phyloP scores from a whole-genome alignment of 306 rosid species.

The Quercus aquifolioides region DNA sequence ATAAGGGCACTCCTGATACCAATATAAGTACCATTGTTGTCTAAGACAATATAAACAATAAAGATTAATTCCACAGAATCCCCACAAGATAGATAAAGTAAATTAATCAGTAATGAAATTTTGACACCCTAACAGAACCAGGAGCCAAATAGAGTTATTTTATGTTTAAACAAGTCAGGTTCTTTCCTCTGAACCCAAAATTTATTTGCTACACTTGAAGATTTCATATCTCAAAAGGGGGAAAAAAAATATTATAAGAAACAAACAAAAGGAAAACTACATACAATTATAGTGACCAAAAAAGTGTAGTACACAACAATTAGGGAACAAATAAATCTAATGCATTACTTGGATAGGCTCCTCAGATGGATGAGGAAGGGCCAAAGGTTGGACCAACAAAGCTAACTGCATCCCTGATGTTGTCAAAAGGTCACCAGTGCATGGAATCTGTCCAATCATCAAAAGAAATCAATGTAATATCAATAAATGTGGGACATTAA shows the following conservation, averaged over 20 bases:
- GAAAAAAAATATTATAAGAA: neutral
- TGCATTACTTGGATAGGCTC: constrained; percentile 82
- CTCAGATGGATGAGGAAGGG: constrained; percentile 95
- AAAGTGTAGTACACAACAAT: constrained; percentile 9
- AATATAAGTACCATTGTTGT: neutral
- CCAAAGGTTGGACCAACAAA: constrained; percentile 92
- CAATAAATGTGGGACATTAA: constrained; percentile 20
- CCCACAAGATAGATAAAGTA: neutral
- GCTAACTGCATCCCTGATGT: constrained; percentile 98
- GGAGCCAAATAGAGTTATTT: neutral
- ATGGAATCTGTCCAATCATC: constrained; percentile 65
- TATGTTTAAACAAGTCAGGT: neutral
- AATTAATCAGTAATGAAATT: neutral
- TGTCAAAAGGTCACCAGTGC: constrained; percentile 83
- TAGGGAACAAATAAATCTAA: constrained; percentile 8
- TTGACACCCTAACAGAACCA: neutral
- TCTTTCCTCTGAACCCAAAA: neutral
- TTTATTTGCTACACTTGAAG: neutral
- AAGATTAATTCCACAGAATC: neutral
- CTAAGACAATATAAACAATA: neutral
- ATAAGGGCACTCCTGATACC: neutral
- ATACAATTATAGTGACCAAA: constrained; percentile 1
- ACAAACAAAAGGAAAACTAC: neutral
- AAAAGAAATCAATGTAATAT: constrained; percentile 16
- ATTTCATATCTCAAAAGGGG: neutral